Evolutionary conservation across 352 stramenopile genomes (phyloP), one percentile per base, ranked within the genome.

Genomic region (Globisporangium solare): DNA sequence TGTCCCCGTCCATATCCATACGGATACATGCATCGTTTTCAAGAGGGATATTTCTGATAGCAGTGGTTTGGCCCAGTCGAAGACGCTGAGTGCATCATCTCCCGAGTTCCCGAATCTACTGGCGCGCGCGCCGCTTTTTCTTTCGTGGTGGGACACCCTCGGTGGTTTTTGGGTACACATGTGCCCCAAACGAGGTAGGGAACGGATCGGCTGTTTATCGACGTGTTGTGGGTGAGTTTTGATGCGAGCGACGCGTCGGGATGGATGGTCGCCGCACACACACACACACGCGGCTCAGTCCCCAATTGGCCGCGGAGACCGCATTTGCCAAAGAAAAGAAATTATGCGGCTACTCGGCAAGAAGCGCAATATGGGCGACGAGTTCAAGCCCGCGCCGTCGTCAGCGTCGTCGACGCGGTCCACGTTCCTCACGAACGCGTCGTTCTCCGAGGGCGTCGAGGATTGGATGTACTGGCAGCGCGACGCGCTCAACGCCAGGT

Each of bases 381-480:
- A 60, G 14, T 67, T 73, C 54, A 71, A 72, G 10, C 70, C 71
- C 45, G 58, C n/a, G 15, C 39, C 53, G 53, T 42, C 18, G 15
- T 51, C 51, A 45, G 31, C 46, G 27, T 76, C 74, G 2, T 73
- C 71, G 10, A 55, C 70, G 45, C 74, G 76, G 31, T 71, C 72
- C 27, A 86, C 76, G 24, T 70, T 89, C 47, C 58, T 86, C 11
- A 67, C 67, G 12, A 51, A 47, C 49, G 66, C 70, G 2, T 73
- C 68, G 22, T 73, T 63, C 8, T 48, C 53, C 21, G 73, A 81
- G 21, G 67, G 66, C 41, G 63, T 89, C 2, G 75, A 89, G 53
- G 78, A 88, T 58, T 92, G 82, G 82, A 81, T 92, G 63, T 90
- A 92, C 73, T 92, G 82, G 82, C 77, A 92, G 61, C 82, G 82